Base-by-base conservation (phyloP, 495 filamentous ascomycete species). In the Aspergillus funiculosus region DNA sequence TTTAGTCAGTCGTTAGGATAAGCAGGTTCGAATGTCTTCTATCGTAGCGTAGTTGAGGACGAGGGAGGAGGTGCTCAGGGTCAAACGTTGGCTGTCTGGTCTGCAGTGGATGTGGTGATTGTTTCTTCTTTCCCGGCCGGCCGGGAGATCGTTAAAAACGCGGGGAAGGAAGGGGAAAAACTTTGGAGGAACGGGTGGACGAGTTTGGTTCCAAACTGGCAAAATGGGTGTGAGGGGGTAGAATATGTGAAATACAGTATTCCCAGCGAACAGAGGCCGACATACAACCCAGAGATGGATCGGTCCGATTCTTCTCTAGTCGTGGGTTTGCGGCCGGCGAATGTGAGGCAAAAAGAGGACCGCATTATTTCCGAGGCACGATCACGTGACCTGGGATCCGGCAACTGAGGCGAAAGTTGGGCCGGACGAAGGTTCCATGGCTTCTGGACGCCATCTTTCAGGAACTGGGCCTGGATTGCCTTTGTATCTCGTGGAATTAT, bases 371-470 rank as follows among this genome's bases (percentile, higher is more conserved):
- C 50, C 48, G 50, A 59, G 15, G 27, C 17, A 10, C n/a, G 20
- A 43, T 65, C 64, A 67, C 41, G 60, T 67, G 64, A 61, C 29
- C 36, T 40, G 36, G 43, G 1, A 41, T 5, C 18, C 54, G 50
- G 46, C 43, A 50, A 46, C 17, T 34, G 10, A n/a, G 26, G 19
- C 20, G 26, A 32, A 39, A n/a, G 6, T 14, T 22, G 18, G 20
- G 20, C 17, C 0, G 21, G 4, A n/a, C 6, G 15, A 14, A 18
- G 4, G 17, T 41, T 35, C 39, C 30, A 42, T 37, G 24, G 30
- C 37, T 37, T 14, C 14, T 27, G n/a, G n/a, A 44, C 21, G 20
- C 21, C 30, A 29, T 38, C 15, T 15, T 8, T 35, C 31, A 30
- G 30, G 42, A 24, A 26, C 18, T 15, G 10, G 17, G 15, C 22